A percentile compares a stretch with the other conserved stretches of the same genome.
Evolutionary conservation across 2,329 filamentous ascomycete species (phyloP).

Genomic region (Macroventuria anomochaeta): DNA sequence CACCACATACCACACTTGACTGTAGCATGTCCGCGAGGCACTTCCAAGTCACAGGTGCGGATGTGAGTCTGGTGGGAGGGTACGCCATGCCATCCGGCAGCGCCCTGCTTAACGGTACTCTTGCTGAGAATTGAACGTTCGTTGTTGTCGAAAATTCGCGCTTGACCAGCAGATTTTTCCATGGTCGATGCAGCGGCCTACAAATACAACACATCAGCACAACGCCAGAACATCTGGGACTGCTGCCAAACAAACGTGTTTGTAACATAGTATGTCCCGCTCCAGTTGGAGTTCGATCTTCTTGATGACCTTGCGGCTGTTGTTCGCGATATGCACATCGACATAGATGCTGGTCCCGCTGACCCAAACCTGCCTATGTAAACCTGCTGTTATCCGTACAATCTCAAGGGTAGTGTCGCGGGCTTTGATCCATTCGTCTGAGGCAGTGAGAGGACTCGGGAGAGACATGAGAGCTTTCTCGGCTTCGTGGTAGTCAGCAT

Average conservation of each 20-base stretch:
- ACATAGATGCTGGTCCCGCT: conserved; percentile 63
- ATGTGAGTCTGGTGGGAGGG: conserved; percentile 54
- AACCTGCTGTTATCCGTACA: conserved; percentile 58
- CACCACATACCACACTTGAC: conserved; percentile 55
- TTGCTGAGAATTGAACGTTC: conserved; percentile 57
- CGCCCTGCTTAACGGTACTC: conserved; percentile 52
- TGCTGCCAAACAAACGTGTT: conserved; percentile 49
- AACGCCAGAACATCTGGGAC: not conserved
- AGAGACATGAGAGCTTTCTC: conserved; percentile 62
- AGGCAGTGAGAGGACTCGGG: conserved; percentile 58
- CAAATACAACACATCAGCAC: conserved; percentile 28
- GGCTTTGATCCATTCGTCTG: conserved; percentile 55
- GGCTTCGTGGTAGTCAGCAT: conserved; percentile 41
- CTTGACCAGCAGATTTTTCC: conserved; percentile 58
- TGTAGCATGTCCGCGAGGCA: conserved; percentile 59
- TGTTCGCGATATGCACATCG: conserved; percentile 60
- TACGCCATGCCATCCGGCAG: conserved; percentile 57
- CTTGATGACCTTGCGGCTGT: conserved; percentile 57
- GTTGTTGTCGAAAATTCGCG: conserved; percentile 60
- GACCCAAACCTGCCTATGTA: conserved; percentile 66
- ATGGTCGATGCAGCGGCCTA: conserved; percentile 57
- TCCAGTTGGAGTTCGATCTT: conserved; percentile 61
- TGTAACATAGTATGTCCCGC: conserved; percentile 59
- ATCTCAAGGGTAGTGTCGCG: conserved; percentile 52
- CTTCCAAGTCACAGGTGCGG: conserved; percentile 57